These are phyloP conservation scores for Prunus yedoensis DNA, from an alignment of 331 rosid species.

Conservation along the genomic window DNA sequence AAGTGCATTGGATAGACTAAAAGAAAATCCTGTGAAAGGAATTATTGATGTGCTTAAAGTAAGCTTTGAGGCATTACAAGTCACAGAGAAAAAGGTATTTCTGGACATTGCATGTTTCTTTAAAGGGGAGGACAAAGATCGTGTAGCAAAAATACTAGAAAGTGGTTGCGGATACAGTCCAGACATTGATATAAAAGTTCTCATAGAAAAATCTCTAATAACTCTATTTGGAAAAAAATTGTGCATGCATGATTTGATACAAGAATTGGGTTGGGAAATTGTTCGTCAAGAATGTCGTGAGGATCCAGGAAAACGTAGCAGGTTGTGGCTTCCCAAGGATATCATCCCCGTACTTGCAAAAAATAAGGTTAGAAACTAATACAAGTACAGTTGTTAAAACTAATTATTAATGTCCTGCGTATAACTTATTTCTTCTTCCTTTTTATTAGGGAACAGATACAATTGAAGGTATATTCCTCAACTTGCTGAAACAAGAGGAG, in stretches of 20 bases:
- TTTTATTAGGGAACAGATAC: background rate
- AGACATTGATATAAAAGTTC: background rate
- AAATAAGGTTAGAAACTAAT: background rate
- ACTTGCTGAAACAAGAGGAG: background rate
- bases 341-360: background rate
- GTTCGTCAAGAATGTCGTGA: background rate
- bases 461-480: constrained; percentile 3
- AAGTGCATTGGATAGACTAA: background rate
- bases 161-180: background rate
- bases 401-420: too few species aligned
- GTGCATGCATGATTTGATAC: constrained; percentile 10
- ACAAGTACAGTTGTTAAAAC: too few species aligned
- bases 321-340: background rate
- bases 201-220: background rate
- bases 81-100: background rate
- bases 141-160: background rate
- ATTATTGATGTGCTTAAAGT: background rate
- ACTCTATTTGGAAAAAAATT: background rate
- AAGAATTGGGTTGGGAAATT: constrained; percentile 1
- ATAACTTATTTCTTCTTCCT: background rate
- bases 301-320: background rate
- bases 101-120: constrained; percentile 7
- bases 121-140: background rate
- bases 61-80: background rate
- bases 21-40: background rate